Percentiles rank a stretch among this genome's conserved stretches.
These are phyloP conservation scores for Stevia rebaudiana DNA, from an alignment of 140 eudicot genomes.

Conservation along the genomic window DNA sequence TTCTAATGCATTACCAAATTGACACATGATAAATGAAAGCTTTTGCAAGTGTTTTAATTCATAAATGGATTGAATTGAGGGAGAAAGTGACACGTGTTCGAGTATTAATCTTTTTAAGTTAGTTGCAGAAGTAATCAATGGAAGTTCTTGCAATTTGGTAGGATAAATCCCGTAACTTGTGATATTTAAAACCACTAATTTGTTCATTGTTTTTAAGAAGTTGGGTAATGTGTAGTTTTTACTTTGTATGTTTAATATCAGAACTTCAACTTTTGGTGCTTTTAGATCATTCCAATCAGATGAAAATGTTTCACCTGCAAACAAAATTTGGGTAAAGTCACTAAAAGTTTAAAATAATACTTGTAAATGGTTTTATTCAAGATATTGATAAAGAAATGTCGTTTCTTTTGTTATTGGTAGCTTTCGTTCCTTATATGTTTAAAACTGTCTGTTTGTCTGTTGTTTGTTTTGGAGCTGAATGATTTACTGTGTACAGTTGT, in stretches of 20 bases:
- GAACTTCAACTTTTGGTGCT: slow-evolving; percentile 34
- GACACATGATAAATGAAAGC: slow-evolving; percentile 42
- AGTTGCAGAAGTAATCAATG: slow-evolving; percentile 13
- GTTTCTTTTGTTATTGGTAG: too few relatives aligned
- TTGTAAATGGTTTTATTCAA: neutral
- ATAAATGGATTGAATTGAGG: slow-evolving; percentile 22
- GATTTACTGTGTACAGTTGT: too few relatives aligned
- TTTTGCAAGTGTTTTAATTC: slow-evolving; percentile 26
- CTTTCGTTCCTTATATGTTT: too few relatives aligned
- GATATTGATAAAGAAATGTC: neutral
- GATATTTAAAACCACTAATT: slow-evolving; percentile 31
- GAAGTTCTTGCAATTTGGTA: slow-evolving; percentile 12
- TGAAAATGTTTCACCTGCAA: slow-evolving; percentile 30
- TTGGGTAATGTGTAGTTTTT: slow-evolving; percentile 28
- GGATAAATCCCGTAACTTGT: slow-evolving; percentile 32
- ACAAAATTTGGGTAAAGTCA: neutral
- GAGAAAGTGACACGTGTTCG: slow-evolving; percentile 33
- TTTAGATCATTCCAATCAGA: slow-evolving; percentile 29
- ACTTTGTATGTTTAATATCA: slow-evolving; percentile 30
- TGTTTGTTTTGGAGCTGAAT: too few relatives aligned
- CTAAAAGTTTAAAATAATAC: neutral
- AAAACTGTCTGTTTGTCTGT: too few relatives aligned
- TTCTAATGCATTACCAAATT: slow-evolving; percentile 24
- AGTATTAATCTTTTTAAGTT: slow-evolving; percentile 32
- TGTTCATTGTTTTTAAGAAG: slow-evolving; percentile 20